Conservation (phyloP, 345 rosid species). For the Iberis pinnata region DNA sequence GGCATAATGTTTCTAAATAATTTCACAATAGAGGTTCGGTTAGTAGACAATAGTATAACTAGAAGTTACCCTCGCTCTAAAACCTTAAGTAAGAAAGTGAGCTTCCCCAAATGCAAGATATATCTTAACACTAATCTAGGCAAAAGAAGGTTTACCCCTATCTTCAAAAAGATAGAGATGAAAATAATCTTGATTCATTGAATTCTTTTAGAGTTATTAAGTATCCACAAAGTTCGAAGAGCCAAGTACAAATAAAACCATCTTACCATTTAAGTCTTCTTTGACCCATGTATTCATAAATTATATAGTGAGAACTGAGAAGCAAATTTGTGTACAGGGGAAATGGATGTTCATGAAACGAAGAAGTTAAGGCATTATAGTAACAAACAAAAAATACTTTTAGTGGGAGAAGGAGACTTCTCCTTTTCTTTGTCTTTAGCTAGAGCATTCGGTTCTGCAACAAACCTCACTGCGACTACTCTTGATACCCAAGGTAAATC, state of each 20-base stretch:
- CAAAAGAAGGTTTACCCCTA: no score
- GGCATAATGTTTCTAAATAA: no score
- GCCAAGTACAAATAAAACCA: slow-evolving; percentile 1
- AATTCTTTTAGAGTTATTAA: no score
- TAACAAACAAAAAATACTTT: slow-evolving; percentile 34
- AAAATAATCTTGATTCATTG: no score
- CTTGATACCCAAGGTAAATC: slow-evolving; percentile 27
- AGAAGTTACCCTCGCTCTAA: no score
- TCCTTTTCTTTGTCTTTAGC: slow-evolving; percentile 48
- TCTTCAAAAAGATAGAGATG: no score
- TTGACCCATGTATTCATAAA: slow-evolving; percentile 13
- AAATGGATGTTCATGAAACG: slow-evolving; percentile 25
- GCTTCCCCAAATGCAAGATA: no score
- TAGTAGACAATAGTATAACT: no score
- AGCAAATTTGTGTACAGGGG: not conserved
- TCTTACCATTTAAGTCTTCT: slow-evolving; percentile 16
- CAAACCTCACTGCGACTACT: slow-evolving; percentile 43
- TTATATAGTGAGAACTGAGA: not conserved
- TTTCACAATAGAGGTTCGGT: no score
- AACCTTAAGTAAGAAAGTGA: no score
- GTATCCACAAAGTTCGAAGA: slow-evolving; percentile 16
- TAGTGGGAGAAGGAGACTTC: slow-evolving; percentile 59
- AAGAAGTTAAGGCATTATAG: slow-evolving; percentile 36
- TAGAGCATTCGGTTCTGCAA: slow-evolving; percentile 40
- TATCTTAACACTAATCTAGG: no score